Evolutionary conservation across 2,329 filamentous ascomycete species (phyloP), one percentile per base, ranked within the genome.

Genomic region (Hypoxylon sp.): DNA sequence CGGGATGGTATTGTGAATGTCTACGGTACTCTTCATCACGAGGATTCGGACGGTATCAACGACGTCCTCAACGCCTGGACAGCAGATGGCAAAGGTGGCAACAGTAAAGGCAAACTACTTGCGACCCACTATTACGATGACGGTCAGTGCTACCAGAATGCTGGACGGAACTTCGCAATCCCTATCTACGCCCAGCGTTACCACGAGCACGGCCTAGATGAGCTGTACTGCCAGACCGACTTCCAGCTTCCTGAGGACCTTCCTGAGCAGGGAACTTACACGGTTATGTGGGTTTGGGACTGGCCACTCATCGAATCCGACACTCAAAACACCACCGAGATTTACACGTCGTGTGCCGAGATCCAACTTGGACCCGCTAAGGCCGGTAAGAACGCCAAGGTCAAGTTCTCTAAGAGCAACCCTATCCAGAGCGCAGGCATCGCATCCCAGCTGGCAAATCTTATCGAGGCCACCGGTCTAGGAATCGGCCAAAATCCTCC

Each of bases 221-320:
- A 91, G 74, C 84, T 95, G 56, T 90, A 86, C 83, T 98, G 96
- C 81, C 95, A 98, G 80, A 90, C 90, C 37, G 90, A 96, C 76
- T 83, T 98, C 53, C 85, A 90, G 76, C 83, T 99, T 13, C 96
- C 96, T 0, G 77, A 83, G 4, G 87, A 92, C 73, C 83, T 89
- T 51, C 80, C 86, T n/a, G 79, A 84, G 8, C 89, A 89, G 49
- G 87, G 90, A 31, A 85, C 86, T 30, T 93, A 95, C 79, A 95
- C 94, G 2, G 82, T 97, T 57, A 97, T 97, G 84, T 98, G 95
- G 95, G 91, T 98, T 50, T 98, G 96, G 96, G 92, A 97, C 80
- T 99, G 94, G 93, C 91, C 91, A 2, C 90, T 88, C 13, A 83
- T 89, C 77, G 80, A 82, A 74, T 74, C 76, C 42, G 79, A 78